These are phyloP conservation scores for Boletus subcaerulescens DNA, from an alignment of 768 basidiomycete genomes.

Conservation along the genomic window DNA sequence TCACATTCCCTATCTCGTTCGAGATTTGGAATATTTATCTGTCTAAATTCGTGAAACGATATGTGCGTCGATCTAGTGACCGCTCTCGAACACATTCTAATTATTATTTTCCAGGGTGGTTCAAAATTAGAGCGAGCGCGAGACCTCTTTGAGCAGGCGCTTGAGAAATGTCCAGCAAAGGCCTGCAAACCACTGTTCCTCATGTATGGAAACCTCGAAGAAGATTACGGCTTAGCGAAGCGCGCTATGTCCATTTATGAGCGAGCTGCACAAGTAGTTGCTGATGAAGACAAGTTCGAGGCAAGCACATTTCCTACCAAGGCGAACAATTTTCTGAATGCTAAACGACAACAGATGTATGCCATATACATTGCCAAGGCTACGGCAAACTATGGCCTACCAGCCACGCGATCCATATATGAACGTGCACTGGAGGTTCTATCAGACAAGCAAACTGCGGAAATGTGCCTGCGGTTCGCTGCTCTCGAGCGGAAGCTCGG, in stretches of 20 bases:
- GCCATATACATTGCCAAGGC: conserved; percentile 98
- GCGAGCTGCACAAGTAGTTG: conserved; percentile 82
- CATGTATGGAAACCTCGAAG: conserved; percentile 95
- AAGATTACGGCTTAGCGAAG: conserved; percentile 93
- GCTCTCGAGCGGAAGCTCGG: conserved; percentile 95
- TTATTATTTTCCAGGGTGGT: conserved; percentile 59
- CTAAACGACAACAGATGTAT: conserved; percentile 65
- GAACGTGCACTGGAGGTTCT: conserved; percentile 91
- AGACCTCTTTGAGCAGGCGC: conserved; percentile 95
- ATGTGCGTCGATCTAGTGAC: conserved; percentile 51
- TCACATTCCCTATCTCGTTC: conserved; percentile 97
- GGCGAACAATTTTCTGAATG: neutral
- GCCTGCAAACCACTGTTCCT: conserved; percentile 93
- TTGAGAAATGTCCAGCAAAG: conserved; percentile 94
- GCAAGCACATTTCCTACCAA: conserved; percentile 40
- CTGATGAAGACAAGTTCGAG: conserved; percentile 92
- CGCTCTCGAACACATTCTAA: neutral
- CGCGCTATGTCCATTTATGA: conserved; percentile 96
- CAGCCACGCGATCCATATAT: conserved; percentile 95
- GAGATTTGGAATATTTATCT: conserved; percentile 99
- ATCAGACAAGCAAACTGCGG: conserved; percentile 91
- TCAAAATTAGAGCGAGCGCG: conserved; percentile 93
- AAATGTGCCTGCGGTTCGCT: conserved; percentile 97
- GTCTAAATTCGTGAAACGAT: conserved; percentile 95
- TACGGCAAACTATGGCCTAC: conserved; percentile 91